Percentiles rank a stretch among this genome's conserved stretches.
phyloP scores from a whole-genome alignment of 495 filamentous ascomycete genomes.

The Penicillium daleae region DNA sequence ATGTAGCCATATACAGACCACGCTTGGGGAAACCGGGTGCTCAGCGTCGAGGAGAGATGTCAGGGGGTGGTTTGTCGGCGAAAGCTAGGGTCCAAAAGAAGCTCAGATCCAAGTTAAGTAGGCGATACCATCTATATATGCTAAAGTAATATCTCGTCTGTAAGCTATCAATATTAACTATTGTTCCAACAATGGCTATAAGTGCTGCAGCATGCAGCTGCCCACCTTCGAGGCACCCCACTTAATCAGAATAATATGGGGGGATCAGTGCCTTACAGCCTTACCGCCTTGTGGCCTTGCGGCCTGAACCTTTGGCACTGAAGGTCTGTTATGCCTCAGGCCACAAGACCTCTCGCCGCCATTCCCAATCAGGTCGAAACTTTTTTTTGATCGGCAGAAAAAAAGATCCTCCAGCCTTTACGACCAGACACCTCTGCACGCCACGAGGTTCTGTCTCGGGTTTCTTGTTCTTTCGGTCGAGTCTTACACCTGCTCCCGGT shows the following conservation, averaged over 20 bases:
- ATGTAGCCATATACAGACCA: background rate
- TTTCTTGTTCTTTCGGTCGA: background rate
- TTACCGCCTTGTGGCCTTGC: background rate
- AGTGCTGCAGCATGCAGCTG: slow-evolving; percentile 1
- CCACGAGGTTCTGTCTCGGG: slow-evolving; percentile 13
- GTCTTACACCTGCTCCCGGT: background rate
- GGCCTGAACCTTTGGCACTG: background rate
- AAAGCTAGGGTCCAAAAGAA: background rate
- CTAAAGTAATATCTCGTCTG: background rate
- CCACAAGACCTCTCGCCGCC: slow-evolving; percentile 23
- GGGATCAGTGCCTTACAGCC: background rate
- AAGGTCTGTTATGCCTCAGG: slow-evolving; percentile 19
- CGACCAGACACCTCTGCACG: slow-evolving; percentile 19
- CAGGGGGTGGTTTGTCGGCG: background rate
- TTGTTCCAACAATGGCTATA: background rate
- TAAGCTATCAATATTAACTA: background rate
- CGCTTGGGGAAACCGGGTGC: background rate
- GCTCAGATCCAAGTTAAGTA: background rate
- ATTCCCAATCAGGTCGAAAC: slow-evolving; percentile 30
- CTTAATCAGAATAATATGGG: background rate
- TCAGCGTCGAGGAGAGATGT: background rate
- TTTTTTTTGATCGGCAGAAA: slow-evolving; percentile 42
- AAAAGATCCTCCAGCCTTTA: slow-evolving; percentile 35
- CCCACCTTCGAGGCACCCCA: background rate
- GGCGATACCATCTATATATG: background rate